phyloP scores from a whole-genome alignment of 208 protist genomes.

The Trypanosomatidae sp. region DNA sequence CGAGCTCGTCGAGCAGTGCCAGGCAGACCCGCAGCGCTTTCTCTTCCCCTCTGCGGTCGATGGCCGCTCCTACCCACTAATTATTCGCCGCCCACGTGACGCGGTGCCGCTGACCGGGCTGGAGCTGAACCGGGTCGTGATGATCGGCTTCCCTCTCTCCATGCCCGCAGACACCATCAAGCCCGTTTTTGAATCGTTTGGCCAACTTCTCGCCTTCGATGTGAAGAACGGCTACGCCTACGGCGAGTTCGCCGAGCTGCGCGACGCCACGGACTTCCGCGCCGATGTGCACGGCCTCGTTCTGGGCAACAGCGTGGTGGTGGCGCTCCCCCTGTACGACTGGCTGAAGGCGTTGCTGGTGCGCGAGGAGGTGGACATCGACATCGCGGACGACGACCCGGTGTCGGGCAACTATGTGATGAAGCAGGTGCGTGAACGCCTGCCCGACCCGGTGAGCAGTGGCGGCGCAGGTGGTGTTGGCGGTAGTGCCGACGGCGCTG shows the following conservation, averaged over 20 bases:
- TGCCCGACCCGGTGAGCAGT: constrained; percentile 11
- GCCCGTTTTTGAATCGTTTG: constrained; percentile 62
- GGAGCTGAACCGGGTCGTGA: constrained; percentile 63
- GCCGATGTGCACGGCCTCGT: constrained; percentile 71
- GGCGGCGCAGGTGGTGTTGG: background rate
- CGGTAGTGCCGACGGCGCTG: constrained; percentile 4
- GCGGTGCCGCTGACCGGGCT: constrained; percentile 52
- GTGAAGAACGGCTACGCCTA: constrained; percentile 71
- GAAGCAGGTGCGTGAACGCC: constrained; percentile 32
- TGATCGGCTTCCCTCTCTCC: constrained; percentile 70
- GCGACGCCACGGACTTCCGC: constrained; percentile 63
- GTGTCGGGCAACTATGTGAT: constrained; percentile 64
- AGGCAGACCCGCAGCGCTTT: constrained; percentile 55
- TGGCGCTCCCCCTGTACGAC: constrained; percentile 68
- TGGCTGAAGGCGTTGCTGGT: constrained; percentile 75
- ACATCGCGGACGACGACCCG: constrained; percentile 67
- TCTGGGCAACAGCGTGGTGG: constrained; percentile 61
- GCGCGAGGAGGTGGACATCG: constrained; percentile 66
- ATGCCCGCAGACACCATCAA: constrained; percentile 54
- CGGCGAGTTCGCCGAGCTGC: constrained; percentile 60
- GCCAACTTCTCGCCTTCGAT: constrained; percentile 57
- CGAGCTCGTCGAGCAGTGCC: constrained; percentile 60
- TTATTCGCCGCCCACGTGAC: constrained; percentile 77
- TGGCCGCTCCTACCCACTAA: constrained; percentile 51
- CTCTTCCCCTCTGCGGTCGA: constrained; percentile 52